Evolutionary conservation across 2,329 filamentous ascomycete species (phyloP).

Genomic region (Didymellaceae sp.): DNA sequence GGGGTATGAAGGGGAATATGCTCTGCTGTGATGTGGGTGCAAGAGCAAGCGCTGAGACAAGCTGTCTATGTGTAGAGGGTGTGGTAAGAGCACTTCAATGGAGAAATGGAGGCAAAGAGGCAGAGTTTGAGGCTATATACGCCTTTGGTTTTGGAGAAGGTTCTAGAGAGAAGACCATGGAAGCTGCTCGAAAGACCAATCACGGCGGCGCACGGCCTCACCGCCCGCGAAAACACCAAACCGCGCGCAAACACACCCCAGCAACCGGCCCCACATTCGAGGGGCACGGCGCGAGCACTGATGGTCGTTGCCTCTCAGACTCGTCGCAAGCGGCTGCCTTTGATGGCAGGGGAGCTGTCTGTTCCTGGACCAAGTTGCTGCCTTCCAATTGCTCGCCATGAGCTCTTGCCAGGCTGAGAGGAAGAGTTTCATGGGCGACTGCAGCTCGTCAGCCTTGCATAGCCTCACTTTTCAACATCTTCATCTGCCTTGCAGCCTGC

Average conservation of each 20-base stretch:
- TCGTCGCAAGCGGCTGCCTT: background rate
- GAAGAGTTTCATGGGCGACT: background rate
- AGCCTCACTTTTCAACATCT: slow-evolving; percentile 14
- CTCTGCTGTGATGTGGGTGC: slow-evolving; percentile 28
- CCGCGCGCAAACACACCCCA: slow-evolving; percentile 1
- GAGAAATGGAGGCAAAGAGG: slow-evolving; percentile 26
- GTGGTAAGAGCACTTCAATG: slow-evolving; percentile 34
- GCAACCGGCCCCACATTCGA: slow-evolving; percentile 12
- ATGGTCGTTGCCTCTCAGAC: background rate
- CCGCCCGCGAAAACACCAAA: slow-evolving; percentile 26
- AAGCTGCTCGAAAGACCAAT: slow-evolving; percentile 37
- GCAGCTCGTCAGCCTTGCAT: slow-evolving; percentile 16
- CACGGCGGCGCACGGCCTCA: slow-evolving; percentile 20
- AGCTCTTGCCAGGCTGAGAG: slow-evolving; percentile 1
- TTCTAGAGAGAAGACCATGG: slow-evolving; percentile 47
- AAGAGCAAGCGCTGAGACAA: slow-evolving; percentile 33
- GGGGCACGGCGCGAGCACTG: slow-evolving; percentile 11
- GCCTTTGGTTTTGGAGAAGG: slow-evolving; percentile 43
- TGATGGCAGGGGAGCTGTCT: too few species aligned
- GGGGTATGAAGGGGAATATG: slow-evolving; percentile 27
- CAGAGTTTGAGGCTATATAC: slow-evolving; percentile 43
- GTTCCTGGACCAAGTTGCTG: too few species aligned
- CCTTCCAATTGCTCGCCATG: slow-evolving; percentile 1
- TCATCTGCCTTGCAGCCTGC: slow-evolving; percentile 20
- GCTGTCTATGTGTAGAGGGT: slow-evolving; percentile 25